Evolutionary conservation across 371 early-diverging fungal genomes (phyloP).

Genomic region (Mortierella sp.): DNA sequence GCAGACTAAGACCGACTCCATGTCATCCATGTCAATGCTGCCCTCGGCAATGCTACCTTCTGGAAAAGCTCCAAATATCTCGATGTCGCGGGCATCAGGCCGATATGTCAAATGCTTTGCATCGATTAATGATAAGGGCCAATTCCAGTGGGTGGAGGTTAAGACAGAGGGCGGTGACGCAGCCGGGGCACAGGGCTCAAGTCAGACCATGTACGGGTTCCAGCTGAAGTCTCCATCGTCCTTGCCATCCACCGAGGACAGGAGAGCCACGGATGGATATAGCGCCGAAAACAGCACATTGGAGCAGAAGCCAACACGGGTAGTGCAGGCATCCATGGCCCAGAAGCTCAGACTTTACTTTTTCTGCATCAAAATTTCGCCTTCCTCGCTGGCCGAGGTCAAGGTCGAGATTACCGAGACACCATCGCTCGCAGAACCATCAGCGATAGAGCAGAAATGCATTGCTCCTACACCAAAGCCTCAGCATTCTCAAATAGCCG

Average conservation of each 20-base stretch:
- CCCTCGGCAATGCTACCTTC: background rate
- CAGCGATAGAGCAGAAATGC: constrained; percentile 1
- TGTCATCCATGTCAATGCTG: constrained; percentile 6
- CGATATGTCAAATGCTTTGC: constrained; percentile 47
- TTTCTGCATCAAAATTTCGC: constrained; percentile 38
- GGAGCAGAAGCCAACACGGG: background rate
- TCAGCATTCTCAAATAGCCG: background rate
- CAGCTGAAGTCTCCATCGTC: constrained; percentile 7
- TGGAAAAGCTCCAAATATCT: constrained; percentile 17
- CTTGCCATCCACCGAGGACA: background rate
- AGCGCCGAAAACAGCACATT: background rate
- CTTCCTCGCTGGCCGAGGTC: constrained; percentile 22
- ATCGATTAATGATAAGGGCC: constrained; percentile 34
- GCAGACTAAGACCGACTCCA: constrained; percentile 12
- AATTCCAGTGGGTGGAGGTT: constrained; percentile 48
- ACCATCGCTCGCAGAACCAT: background rate
- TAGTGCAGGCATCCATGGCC: constrained; percentile 35
- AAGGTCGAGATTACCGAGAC: constrained; percentile 16
- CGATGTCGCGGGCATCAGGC: constrained; percentile 37
- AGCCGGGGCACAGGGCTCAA: background rate
- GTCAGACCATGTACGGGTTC: constrained; percentile 12
- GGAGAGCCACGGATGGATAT: background rate
- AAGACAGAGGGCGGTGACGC: constrained; percentile 3
- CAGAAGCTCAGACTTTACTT: constrained; percentile 46
- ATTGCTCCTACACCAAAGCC: background rate